These are phyloP conservation scores for Ascosphaera apis DNA, from an alignment of 2,329 filamentous ascomycete genomes.

Conservation along the genomic window DNA sequence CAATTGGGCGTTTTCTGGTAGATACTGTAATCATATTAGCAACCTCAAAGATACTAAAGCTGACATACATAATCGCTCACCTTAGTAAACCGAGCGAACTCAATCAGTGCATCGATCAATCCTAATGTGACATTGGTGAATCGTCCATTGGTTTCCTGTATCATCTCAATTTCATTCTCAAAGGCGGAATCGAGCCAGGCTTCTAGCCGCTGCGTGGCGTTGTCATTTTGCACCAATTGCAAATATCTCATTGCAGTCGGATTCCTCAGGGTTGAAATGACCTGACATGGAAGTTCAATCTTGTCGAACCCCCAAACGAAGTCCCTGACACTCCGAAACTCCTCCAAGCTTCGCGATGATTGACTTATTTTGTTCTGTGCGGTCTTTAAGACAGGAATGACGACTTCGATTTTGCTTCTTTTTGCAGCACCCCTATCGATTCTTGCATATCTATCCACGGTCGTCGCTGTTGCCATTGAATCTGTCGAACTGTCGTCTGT, in stretches of 20 bases:
- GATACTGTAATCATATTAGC: not conserved
- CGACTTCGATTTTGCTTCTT: slow-evolving; percentile 25
- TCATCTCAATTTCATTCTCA: slow-evolving; percentile 14
- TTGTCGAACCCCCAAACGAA: slow-evolving; percentile 54
- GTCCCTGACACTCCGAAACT: slow-evolving; percentile 46
- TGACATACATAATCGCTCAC: slow-evolving; percentile 7
- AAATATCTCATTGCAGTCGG: slow-evolving; percentile 56
- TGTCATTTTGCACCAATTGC: slow-evolving; percentile 37
- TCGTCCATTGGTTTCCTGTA: slow-evolving; percentile 19
- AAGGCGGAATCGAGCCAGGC: slow-evolving; percentile 19
- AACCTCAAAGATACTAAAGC: not conserved
- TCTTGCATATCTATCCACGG: slow-evolving; percentile 35
- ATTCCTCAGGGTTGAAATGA: slow-evolving; percentile 54
- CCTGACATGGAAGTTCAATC: slow-evolving; percentile 60
- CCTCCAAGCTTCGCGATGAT: slow-evolving; percentile 33
- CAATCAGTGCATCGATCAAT: slow-evolving; percentile 13
- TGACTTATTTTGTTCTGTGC: slow-evolving; percentile 41
- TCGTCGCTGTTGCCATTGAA: slow-evolving; percentile 2
- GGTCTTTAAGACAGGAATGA: slow-evolving; percentile 49
- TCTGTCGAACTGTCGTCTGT: no score
- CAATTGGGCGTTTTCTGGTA: not conserved
- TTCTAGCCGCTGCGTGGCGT: slow-evolving; percentile 17
- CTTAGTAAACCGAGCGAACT: slow-evolving; percentile 17
- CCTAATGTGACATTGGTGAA: slow-evolving; percentile 5
- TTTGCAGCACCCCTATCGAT: slow-evolving; percentile 29